Evolutionary conservation across 352 stramenopile species (phyloP).

Genomic region (Globisporangium spiculum): DNA sequence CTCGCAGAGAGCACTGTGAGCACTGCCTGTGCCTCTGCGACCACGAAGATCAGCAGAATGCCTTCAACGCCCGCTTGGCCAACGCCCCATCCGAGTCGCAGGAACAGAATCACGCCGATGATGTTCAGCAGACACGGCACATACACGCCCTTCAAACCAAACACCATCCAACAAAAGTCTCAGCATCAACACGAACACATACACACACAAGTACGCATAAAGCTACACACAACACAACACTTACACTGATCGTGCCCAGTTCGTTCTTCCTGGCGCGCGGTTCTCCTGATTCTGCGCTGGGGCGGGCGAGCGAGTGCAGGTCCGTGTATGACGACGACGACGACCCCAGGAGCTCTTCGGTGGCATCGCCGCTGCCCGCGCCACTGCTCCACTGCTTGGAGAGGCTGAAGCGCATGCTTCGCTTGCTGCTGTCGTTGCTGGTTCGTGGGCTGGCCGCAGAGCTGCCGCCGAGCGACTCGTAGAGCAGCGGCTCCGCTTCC

Average conservation of each 20-base stretch:
- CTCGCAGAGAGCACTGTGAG: constrained; percentile 77
- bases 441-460: not conserved
- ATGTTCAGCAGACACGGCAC: constrained; percentile 90
- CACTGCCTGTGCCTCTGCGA: constrained; percentile 55
- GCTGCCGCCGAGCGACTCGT: constrained; percentile 25
- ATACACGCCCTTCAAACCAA: constrained; percentile 58
- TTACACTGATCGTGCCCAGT: constrained; percentile 42
- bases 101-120: constrained; percentile 89
- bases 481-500: constrained; percentile 39
- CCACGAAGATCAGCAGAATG: constrained; percentile 71
- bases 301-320: constrained; percentile 28
- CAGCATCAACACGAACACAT: not conserved
- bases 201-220: not conserved
- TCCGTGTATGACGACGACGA: constrained; percentile 43
- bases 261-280: constrained; percentile 24
- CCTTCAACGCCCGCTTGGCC: constrained; percentile 78
- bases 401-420: constrained; percentile 9
- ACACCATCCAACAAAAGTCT: not conserved
- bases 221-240: constrained; percentile 5
- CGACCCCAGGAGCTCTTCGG: not conserved
- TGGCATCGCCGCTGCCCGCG: constrained; percentile 1
- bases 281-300: constrained; percentile 10
- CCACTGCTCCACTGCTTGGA: constrained; percentile 15
- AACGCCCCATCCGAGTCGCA: constrained; percentile 82
- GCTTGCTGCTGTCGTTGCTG: constrained; percentile 1